These are phyloP conservation scores for Dryas alaskensis DNA, from an alignment of 306 rosid species.

Conservation along the genomic window DNA sequence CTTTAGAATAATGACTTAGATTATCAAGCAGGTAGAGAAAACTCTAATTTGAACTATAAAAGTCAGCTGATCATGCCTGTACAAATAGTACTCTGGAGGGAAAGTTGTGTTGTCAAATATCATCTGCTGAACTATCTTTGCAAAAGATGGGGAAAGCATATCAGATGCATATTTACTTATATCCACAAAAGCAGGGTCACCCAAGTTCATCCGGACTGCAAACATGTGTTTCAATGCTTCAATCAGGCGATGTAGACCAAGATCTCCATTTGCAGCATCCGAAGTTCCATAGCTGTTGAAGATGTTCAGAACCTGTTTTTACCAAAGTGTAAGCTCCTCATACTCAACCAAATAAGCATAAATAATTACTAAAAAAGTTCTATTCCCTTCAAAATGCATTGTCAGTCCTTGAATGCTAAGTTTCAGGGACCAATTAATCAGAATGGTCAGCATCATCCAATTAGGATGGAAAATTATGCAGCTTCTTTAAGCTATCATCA, in stretches of 20 bases:
- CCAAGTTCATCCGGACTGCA: slow-evolving; percentile 82
- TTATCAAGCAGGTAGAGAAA: slow-evolving; percentile 11
- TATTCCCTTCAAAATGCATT: too few relatives aligned
- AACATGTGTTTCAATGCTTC: slow-evolving; percentile 86
- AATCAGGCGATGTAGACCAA: slow-evolving; percentile 74
- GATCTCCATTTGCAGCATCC: slow-evolving; percentile 61
- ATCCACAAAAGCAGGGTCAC: slow-evolving; percentile 75
- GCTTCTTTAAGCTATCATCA: too few relatives aligned
- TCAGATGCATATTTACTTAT: slow-evolving; percentile 31
- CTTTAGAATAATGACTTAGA: slow-evolving; percentile 1
- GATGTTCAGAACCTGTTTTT: slow-evolving; percentile 66
- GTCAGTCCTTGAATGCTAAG: too few relatives aligned
- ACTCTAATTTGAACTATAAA: slow-evolving; percentile 20
- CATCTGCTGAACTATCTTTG: slow-evolving; percentile 48
- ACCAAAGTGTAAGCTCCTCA: neutral
- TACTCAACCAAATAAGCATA: too few relatives aligned
- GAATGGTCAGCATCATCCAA: neutral
- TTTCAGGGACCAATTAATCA: neutral
- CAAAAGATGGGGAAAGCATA: slow-evolving; percentile 81
- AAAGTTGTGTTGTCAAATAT: slow-evolving; percentile 84
- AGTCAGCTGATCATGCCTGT: slow-evolving; percentile 43
- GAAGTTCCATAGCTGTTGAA: slow-evolving; percentile 58
- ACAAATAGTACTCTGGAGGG: slow-evolving; percentile 74
- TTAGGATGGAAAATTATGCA: neutral
- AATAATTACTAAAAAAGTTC: too few relatives aligned